Evolutionary conservation across 768 basidiomycete species (phyloP), one percentile per base, ranked within the genome.

Genomic region (Xanthoconium stramineum): DNA sequence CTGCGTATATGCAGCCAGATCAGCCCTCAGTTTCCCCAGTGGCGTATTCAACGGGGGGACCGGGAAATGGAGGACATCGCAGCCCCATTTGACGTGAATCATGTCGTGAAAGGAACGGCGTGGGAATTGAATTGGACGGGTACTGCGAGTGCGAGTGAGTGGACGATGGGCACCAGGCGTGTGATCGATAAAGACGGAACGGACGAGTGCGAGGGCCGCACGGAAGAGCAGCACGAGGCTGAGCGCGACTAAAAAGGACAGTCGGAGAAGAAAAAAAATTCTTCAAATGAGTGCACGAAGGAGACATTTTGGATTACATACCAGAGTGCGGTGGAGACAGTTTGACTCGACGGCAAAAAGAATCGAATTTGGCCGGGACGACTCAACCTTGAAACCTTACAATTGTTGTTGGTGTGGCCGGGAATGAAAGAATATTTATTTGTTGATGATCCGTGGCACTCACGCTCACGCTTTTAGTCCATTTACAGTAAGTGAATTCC

Each of bases 1-100:
- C 52, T 85, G 85, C 3, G 91, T 94, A 65, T 87, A 83, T 6
- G 85, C 79, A 14, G 91, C 86, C 49, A 97, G 75, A 20, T 80
- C 76, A 5, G 76, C 61, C 38, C 89, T 80, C 50, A 95, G 71
- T 9, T 73, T 72, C 28, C 76, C 75, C 46, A 94, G 80, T 13
- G 80, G 80, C 0, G 88, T 82, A 50, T 79, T 66, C 19, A 78
- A 82, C 0, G 80, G 72, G 9, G 90, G 88, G 6, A 88, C 73
- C 12, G 79, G 72, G 42, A 84, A 74, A 55, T 78, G 76, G 54
- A 84, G 66, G 68, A 75, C 71, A 59, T 81, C 80, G 50, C 76
- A 72, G 19, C 70, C 78, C 80, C 80, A 81, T 66, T 81, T 82
- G 55, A 81, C 76, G 58, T 69, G 65, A 33, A 79, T 64, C 69